Evolutionary conservation across 2,329 filamentous ascomycete genomes (phyloP).

Genomic region (Coniochaeta sp.): DNA sequence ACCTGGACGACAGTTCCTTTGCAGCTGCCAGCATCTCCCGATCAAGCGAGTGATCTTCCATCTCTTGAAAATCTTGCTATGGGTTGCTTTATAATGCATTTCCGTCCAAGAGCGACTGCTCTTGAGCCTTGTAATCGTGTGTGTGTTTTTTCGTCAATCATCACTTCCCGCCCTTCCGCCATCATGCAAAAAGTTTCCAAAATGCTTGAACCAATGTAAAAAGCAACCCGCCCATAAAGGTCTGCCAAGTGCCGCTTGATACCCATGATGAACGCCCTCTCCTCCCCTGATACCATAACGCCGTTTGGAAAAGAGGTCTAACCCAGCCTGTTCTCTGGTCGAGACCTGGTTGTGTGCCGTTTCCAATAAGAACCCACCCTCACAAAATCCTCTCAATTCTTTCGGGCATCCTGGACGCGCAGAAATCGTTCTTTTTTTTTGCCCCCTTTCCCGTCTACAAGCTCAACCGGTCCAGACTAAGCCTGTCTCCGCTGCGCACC

Average conservation of each 20-base stretch:
- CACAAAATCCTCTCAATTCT: too few species aligned
- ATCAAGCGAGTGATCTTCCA: not conserved
- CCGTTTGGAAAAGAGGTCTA: not conserved
- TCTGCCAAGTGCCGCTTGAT: not conserved
- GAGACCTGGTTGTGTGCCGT: too few species aligned
- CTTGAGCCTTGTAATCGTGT: not conserved
- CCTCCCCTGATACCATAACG: not conserved
- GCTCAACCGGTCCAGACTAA: slow-evolving; percentile 69
- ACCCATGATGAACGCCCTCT: not conserved
- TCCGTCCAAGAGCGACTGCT: not conserved
- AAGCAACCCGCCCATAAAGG: not conserved
- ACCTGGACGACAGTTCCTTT: not conserved
- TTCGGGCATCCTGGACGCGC: too few species aligned
- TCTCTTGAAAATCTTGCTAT: not conserved
- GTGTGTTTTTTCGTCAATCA: not conserved
- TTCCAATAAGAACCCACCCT: too few species aligned
- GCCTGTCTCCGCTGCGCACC: slow-evolving; percentile 63
- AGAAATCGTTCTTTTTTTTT: not conserved
- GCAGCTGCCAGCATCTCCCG: not conserved
- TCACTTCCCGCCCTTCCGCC: not conserved
- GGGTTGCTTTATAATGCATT: not conserved
- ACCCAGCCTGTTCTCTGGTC: too few species aligned
- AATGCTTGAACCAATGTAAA: not conserved
- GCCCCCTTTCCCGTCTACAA: slow-evolving; percentile 48
- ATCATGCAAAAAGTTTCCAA: not conserved